Evolutionary conservation across 2,329 filamentous ascomycete genomes (phyloP).

Genomic region (Hymenoscyphus albidus): DNA sequence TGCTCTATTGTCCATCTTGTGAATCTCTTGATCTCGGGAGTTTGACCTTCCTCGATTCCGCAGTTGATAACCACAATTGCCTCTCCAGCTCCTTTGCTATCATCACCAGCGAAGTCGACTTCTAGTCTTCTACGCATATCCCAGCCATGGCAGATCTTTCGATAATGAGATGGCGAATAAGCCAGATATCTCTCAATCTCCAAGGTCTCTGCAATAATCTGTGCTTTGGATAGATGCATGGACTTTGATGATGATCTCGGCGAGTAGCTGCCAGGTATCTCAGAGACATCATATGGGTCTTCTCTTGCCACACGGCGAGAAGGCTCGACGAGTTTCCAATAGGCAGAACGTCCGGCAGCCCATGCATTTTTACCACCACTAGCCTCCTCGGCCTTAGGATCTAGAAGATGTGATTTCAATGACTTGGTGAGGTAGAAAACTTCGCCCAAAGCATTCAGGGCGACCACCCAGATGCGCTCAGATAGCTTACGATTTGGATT

Average conservation of each 20-base stretch:
- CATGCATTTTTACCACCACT: slow-evolving; percentile 67
- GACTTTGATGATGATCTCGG: slow-evolving; percentile 72
- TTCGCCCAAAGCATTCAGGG: slow-evolving; percentile 90
- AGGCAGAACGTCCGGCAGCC: slow-evolving; percentile 72
- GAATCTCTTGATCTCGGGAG: slow-evolving; percentile 52
- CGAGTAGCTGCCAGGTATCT: slow-evolving; percentile 70
- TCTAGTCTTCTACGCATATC: slow-evolving; percentile 84
- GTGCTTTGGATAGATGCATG: slow-evolving; percentile 66
- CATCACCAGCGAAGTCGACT: slow-evolving; percentile 84
- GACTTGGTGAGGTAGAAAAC: slow-evolving; percentile 77
- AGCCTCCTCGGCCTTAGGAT: slow-evolving; percentile 43
- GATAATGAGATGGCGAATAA: slow-evolving; percentile 73
- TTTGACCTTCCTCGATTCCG: slow-evolving; percentile 41
- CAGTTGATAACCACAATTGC: slow-evolving; percentile 69
- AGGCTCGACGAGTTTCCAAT: slow-evolving; percentile 76
- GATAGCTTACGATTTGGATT: slow-evolving; percentile 64
- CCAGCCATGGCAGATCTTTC: slow-evolving; percentile 76
- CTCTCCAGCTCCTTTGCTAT: slow-evolving; percentile 73
- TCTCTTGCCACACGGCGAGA: slow-evolving; percentile 69
- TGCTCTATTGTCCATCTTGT: slow-evolving; percentile 46
- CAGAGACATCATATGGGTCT: slow-evolving; percentile 68
- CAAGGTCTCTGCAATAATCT: slow-evolving; percentile 70
- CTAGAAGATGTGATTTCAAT: slow-evolving; percentile 52
- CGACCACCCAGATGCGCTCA: slow-evolving; percentile 81
- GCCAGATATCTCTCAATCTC: slow-evolving; percentile 76